Base-by-base conservation (phyloP, 495 filamentous ascomycete species). In the Podospora pseudoanserina region DNA sequence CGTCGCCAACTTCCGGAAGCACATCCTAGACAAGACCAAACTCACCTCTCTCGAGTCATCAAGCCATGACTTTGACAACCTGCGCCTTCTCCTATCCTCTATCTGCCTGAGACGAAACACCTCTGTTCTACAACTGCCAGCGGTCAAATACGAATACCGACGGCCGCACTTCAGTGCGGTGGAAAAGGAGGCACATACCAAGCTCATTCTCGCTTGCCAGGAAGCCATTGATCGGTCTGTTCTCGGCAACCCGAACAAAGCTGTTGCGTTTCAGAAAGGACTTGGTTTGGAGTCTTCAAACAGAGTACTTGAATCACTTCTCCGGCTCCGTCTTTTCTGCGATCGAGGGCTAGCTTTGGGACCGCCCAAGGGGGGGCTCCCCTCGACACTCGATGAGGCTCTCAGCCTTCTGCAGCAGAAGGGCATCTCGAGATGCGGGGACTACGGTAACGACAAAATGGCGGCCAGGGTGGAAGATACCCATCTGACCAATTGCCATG, bases 181-280 rank as follows among this genome's bases (percentile, higher is more conserved):
- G 5, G 76, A 81, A 66, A 70, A 67, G 5, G 63, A 67, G 13
- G 58, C 68, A 61, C 80, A 81, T 59, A 68, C 74, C 27, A 58
- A 67, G 56, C 67, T 72, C 44, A 75, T 61, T 20, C 59, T 18
- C 9, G 30, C 23, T 2, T 61, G 59, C 18, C 20, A 28, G 19
- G 13, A 4, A 32, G 59, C 59, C 16, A 61, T 61, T 15, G 59
- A 61, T 30, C 9, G 13, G 7, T 61, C 59, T 11, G 26, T 3
- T 15, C 16, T 61, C 9, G 59, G 59, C 5, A 61, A 61, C 16
- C 19, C 59, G 0, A 15, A 61, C 27, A 61, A 61, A 9, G 27
- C 1, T 18, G 26, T 30, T 18, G 26, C 20, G 26, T 3, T 18
- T 5, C 59, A 61, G 18, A 30, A 30, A 28, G 18, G 30, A 18